Percentiles rank a stretch among this genome's conserved stretches.
These are phyloP conservation scores for Oryza meyeriana DNA, from an alignment of 176 grass and related monocot genomes.

Conservation along the genomic window DNA sequence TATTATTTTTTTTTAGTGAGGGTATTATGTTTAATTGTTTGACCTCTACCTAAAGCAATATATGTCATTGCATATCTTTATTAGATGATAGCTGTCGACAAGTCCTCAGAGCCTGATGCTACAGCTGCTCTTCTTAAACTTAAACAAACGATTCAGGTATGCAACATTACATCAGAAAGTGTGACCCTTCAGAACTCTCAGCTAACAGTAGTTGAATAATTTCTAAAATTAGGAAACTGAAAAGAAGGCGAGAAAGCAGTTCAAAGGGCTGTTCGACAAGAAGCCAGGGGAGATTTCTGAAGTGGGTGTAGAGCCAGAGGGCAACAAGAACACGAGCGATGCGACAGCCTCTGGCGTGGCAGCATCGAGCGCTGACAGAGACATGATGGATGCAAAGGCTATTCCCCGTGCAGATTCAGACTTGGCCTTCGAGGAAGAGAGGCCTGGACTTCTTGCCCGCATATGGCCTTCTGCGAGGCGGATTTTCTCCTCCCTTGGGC, in stretches of 20 bases:
- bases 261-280: constrained; percentile 98
- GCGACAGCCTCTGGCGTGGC: constrained; percentile 11
- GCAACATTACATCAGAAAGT: not conserved
- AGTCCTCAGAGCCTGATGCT: constrained; percentile 79
- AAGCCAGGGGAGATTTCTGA: constrained; percentile 89
- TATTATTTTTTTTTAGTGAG: no score
- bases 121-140: constrained; percentile 75
- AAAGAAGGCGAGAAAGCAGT: constrained; percentile 83
- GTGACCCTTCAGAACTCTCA: not conserved
- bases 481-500: constrained; percentile 62
- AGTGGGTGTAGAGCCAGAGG: constrained; percentile 37
- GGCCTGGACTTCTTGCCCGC: constrained; percentile 50
- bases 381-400: not conserved
- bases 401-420: constrained; percentile 6
- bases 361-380: constrained; percentile 21
- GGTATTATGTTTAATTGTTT: not conserved
- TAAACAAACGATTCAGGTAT: constrained; percentile 80
- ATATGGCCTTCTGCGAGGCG: constrained; percentile 62
- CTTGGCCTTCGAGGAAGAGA: constrained; percentile 56
- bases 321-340: not conserved
- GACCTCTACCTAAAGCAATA: not conserved
- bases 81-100: constrained; percentile 76
- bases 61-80: constrained; percentile 6
- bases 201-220: not conserved
- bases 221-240: constrained; percentile 59